These are phyloP conservation scores for Gardenia jasminoides DNA, from an alignment of 257 asterid genomes.

Conservation along the genomic window DNA sequence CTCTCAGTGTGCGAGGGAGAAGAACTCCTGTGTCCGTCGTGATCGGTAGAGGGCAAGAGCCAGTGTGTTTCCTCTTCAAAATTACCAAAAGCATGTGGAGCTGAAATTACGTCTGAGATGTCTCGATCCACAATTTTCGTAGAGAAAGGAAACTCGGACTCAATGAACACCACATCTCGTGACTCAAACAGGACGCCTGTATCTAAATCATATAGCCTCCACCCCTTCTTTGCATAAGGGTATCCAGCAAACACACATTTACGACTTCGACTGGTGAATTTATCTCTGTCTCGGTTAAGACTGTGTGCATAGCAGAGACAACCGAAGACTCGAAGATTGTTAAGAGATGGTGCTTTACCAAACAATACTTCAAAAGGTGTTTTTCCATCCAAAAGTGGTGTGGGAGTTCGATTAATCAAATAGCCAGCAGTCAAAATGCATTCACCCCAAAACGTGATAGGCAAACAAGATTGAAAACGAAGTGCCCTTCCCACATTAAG, in stretches of 20 bases:
- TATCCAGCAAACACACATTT: neutral
- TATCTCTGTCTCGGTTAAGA: neutral
- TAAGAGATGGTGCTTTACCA: neutral
- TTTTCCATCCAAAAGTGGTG: neutral
- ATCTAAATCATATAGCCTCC: neutral
- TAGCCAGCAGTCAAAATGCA: neutral
- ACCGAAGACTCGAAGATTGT: neutral
- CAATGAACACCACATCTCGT: neutral
- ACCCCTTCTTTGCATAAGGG: neutral
- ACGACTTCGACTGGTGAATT: neutral
- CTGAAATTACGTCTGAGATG: too few relatives aligned
- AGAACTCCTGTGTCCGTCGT: too few relatives aligned
- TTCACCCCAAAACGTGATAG: too few relatives aligned
- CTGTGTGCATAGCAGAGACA: neutral
- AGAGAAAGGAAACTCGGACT: neutral
- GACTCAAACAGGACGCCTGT: neutral
- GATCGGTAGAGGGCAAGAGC: too few relatives aligned
- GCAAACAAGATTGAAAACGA: too few relatives aligned
- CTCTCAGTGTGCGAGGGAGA: too few relatives aligned
- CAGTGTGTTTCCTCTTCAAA: neutral
- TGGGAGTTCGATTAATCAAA: neutral
- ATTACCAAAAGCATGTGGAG: neutral
- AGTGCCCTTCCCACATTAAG: too few relatives aligned
- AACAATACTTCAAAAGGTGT: neutral
- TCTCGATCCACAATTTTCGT: neutral